Evolutionary conservation across 768 basidiomycete species (phyloP).

Genomic region (Hericium coralloides): DNA sequence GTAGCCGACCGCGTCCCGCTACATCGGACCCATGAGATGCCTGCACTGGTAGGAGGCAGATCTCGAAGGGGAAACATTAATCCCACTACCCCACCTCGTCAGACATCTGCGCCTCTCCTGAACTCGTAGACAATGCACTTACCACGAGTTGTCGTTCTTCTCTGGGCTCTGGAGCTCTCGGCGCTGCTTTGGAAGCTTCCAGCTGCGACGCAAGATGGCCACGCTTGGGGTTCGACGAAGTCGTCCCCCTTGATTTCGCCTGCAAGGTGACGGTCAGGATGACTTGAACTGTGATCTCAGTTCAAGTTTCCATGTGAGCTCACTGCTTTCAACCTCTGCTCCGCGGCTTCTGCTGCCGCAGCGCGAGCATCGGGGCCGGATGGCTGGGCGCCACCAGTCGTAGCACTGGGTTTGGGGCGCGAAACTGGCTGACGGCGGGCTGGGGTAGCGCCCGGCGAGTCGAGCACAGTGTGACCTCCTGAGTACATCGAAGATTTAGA

Average conservation of each 20-base stretch:
- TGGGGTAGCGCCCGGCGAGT: neutral
- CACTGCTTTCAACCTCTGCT: conserved; percentile 24
- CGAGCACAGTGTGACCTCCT: conserved; percentile 24
- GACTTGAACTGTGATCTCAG: conserved; percentile 1
- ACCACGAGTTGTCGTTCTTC: conserved; percentile 36
- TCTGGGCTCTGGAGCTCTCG: conserved; percentile 25
- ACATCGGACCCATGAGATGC: neutral
- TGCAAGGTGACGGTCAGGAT: conserved; percentile 13
- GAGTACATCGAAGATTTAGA: conserved; percentile 24
- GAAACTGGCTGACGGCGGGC: neutral
- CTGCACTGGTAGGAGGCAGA: neutral
- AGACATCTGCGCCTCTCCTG: too few species aligned
- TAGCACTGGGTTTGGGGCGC: neutral
- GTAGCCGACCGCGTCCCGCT: neutral
- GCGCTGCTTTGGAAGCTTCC: conserved; percentile 24
- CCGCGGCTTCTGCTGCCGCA: conserved; percentile 29
- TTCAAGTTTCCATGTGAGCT: conserved; percentile 6
- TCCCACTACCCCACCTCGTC: neutral
- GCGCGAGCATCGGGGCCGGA: conserved; percentile 16
- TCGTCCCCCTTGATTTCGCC: conserved; percentile 33
- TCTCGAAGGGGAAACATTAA: neutral
- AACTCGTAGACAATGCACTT: conserved; percentile 19
- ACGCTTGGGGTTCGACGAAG: conserved; percentile 33
- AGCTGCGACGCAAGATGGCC: conserved; percentile 33
- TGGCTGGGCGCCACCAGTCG: neutral